phyloP scores from a whole-genome alignment of 2,329 filamentous ascomycete genomes.

The Venturia carpophila region DNA sequence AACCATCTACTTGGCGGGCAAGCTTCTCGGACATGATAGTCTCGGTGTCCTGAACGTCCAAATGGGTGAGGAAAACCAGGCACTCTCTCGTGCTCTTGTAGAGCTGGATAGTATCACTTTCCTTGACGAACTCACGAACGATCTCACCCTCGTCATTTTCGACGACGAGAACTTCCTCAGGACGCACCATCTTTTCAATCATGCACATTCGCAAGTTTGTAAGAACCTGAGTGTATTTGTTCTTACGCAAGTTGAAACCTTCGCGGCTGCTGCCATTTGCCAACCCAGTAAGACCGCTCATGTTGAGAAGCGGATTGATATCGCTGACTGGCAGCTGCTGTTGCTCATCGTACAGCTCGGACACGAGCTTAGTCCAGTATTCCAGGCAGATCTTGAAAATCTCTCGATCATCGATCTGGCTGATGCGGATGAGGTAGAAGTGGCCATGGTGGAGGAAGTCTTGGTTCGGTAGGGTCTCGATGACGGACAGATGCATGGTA shows the following conservation, averaged over 20 bases:
- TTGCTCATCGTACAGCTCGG: slow-evolving; percentile 98
- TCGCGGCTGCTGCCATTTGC: slow-evolving; percentile 78
- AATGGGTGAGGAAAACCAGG: slow-evolving; percentile 90
- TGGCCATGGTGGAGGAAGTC: slow-evolving; percentile 94
- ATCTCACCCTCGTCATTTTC: slow-evolving; percentile 99
- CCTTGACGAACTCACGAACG: slow-evolving; percentile 97
- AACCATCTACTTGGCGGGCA: slow-evolving; percentile 85
- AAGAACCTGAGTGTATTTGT: slow-evolving; percentile 92
- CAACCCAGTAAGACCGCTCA: slow-evolving; percentile 58
- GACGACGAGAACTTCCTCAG: slow-evolving; percentile 97
- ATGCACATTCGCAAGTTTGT: slow-evolving; percentile 93
- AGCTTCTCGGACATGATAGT: slow-evolving; percentile 99
- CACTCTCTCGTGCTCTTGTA: slow-evolving; percentile 99
- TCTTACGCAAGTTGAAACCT: slow-evolving; percentile 87
- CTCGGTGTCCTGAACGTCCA: slow-evolving; percentile 96
- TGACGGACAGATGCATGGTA: slow-evolving; percentile 76
- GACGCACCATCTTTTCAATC: slow-evolving; percentile 99
- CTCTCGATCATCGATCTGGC: slow-evolving; percentile 95
- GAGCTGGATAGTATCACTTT: slow-evolving; percentile 96
- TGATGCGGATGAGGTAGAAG: slow-evolving; percentile 96
- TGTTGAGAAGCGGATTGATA: slow-evolving; percentile 77
- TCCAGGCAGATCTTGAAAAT: slow-evolving; percentile 99
- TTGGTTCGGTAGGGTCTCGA: slow-evolving; percentile 90
- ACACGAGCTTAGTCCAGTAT: slow-evolving; percentile 98
- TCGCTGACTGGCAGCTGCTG: slow-evolving; percentile 91